Percentiles rank a stretch among this genome's conserved stretches.
Conservation (phyloP, 75 land plant genomes). For the Pinus taeda region DNA sequence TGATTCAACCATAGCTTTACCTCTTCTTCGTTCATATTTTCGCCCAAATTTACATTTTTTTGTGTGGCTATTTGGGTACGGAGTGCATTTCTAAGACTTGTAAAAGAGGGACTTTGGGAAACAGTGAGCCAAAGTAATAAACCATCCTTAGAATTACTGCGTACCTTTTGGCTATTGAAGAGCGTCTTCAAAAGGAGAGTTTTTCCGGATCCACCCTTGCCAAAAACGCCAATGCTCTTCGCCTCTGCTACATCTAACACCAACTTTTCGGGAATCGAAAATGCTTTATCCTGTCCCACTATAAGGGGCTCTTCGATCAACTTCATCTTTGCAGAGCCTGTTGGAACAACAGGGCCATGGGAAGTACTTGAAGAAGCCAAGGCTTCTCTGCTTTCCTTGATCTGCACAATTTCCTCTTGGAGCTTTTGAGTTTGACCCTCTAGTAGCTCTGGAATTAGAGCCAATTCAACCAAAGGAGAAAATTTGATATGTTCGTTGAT, state of each 20-base stretch:
- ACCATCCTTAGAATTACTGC: not conserved
- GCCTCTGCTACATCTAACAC: not conserved
- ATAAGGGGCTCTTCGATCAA: not conserved
- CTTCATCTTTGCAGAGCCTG: not conserved
- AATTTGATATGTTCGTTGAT: not conserved
- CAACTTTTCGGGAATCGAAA: not conserved
- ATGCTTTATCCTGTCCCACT: not conserved
- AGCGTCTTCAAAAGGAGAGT: not conserved
- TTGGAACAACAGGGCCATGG: not conserved
- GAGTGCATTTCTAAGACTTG: not conserved
- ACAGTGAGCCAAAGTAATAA: conserved; percentile 1
- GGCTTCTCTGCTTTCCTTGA: not conserved
- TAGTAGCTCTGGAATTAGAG: not conserved
- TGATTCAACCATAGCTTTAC: not conserved
- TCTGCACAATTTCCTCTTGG: not conserved
- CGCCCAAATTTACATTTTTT: not conserved
- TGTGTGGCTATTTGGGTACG: not conserved
- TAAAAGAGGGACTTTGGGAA: not conserved
- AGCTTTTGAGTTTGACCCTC: not conserved
- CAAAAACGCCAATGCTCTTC: not conserved
- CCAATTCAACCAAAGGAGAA: not conserved
- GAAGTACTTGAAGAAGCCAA: not conserved
- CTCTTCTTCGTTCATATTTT: not conserved
- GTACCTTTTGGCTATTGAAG: not conserved
- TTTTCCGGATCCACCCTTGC: not conserved